Base-by-base conservation (phyloP, 1,139 yeast species). In the Kluyveromyces marxianus region DNA sequence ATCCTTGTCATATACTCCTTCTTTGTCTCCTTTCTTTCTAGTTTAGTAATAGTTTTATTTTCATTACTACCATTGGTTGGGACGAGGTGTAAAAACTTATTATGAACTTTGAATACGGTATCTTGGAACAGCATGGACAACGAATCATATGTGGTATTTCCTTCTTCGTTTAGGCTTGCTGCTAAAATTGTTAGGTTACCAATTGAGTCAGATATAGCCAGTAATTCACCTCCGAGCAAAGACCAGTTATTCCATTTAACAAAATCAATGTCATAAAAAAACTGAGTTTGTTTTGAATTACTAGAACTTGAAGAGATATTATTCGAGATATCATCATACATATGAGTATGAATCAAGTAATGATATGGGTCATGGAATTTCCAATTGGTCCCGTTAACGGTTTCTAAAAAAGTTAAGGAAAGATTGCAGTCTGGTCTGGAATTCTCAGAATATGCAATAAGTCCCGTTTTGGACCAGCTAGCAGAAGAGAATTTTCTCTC, bases 401-500 rank as follows among this genome's bases (percentile, higher is more conserved):
- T 56, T 44, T 64, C 68, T 30, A 64, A 41, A 43, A 63, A 62
- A 2, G 67, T 62, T 7, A 64, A 51, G 28, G 63, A 60, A 6
- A 64, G 50, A 44, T 62, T 62, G 5, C 60, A 57, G 31, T 61
- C 54, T 4, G 51, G n/a, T n/a, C 63, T 57, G 14, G 51, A 49
- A 2, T 58, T 52, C 42, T 64, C 66, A 25, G 59, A 59, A 43
- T 63, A 62, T 5, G 66, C 65, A 35, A 64, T 60, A 8, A 64
- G 49, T n/a, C 68, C 68, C 21, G 58, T 59, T 46, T 63, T 64
- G 2, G 68, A 64, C 67, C 67, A 64, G 25, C 65, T 58, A 7
- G 58, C 54, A 24, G 34, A n/a, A 4, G 37, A 41, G 35, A 30
- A 34, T 21, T 28, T 40, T 21, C 37, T 27, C 29, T 25, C 25